Percentiles rank a stretch among this genome's conserved stretches.
These are phyloP conservation scores for Batrachochytrium dendrobatidis DNA, from an alignment of 371 early-diverging fungal species.

Conservation along the genomic window DNA sequence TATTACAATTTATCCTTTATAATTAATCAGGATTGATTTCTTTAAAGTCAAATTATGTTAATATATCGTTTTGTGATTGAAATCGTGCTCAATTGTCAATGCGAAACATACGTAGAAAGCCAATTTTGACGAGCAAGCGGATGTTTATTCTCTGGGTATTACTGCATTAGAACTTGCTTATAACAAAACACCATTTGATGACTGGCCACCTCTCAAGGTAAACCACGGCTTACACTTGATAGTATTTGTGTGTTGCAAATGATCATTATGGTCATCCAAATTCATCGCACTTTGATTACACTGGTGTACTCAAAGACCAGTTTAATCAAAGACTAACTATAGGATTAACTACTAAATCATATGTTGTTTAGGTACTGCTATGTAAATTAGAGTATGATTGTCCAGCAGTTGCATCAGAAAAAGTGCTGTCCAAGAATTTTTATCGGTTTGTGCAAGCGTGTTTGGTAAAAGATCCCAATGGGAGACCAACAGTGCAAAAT, in stretches of 20 bases:
- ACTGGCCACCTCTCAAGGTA: conserved; percentile 49
- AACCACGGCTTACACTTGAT: neutral
- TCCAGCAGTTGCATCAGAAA: conserved; percentile 25
- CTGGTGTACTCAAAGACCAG: no score
- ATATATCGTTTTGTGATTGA: no score
- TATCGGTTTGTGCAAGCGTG: conserved; percentile 32
- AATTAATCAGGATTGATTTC: no score
- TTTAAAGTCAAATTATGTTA: no score
- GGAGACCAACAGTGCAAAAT: conserved; percentile 34
- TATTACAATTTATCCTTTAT: neutral
- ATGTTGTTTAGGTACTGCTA: conserved; percentile 28
- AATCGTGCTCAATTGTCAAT: no score
- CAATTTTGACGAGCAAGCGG: conserved; percentile 39
- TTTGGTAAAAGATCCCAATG: conserved; percentile 32
- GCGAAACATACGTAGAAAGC: conserved; percentile 26
- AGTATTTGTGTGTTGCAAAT: neutral
- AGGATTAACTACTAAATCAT: neutral
- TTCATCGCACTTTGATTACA: neutral
- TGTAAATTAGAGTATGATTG: conserved; percentile 40
- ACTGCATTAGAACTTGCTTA: conserved; percentile 46
- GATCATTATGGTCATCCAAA: neutral
- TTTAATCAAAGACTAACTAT: neutral
- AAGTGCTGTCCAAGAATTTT: conserved; percentile 31
- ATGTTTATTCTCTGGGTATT: conserved; percentile 49
- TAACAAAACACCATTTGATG: conserved; percentile 45